Conservation (phyloP, 139 green algal genomes). For the Diplosphaera chodatii region DNA sequence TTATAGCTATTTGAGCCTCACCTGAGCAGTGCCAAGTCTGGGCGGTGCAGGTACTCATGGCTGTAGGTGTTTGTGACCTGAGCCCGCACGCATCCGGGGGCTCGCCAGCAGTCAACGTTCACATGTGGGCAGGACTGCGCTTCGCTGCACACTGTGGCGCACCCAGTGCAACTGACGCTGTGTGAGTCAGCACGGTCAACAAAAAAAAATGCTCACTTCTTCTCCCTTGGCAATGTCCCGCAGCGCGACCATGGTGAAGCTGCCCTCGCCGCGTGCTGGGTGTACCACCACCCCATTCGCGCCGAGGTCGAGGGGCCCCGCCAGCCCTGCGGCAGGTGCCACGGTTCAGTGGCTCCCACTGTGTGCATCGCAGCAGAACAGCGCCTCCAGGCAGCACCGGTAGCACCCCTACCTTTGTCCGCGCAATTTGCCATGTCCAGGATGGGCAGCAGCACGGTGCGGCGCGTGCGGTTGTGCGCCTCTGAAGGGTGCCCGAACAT, state of each 20-base stretch:
- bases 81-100: too few species aligned
- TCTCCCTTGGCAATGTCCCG: background rate
- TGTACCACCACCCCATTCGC: background rate
- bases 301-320: background rate
- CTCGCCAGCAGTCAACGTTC: background rate
- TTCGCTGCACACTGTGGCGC: too few species aligned
- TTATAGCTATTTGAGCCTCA: too few species aligned
- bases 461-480: background rate
- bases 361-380: background rate
- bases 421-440: background rate
- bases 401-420: background rate
- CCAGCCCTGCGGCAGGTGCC: background rate
- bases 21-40: background rate
- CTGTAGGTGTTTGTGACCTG: background rate
- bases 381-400: too few species aligned
- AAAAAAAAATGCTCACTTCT: background rate
- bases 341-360: too few species aligned
- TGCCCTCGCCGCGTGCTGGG: too few species aligned
- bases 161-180: too few species aligned
- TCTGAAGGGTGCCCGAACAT: background rate
- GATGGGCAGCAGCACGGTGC: background rate
- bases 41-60: background rate
- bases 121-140: too few species aligned
- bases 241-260: background rate
- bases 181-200: too few species aligned